Evolutionary conservation across 1,139 yeast species (phyloP).

Genomic region (Zygoascus sp.): DNA sequence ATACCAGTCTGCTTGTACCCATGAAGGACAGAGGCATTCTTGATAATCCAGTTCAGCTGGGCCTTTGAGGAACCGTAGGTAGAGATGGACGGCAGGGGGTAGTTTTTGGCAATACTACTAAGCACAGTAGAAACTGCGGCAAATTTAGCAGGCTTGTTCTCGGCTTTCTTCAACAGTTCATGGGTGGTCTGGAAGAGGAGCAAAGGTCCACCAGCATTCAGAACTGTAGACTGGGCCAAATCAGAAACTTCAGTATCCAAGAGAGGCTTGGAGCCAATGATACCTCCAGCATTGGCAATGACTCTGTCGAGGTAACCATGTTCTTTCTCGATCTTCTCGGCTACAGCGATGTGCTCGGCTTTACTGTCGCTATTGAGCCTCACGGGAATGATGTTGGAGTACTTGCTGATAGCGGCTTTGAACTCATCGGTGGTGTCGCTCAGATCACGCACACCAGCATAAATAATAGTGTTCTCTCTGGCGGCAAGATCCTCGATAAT

Average conservation of each 20-base stretch:
- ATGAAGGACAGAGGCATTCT: conserved; percentile 6
- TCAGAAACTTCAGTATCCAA: conserved; percentile 8
- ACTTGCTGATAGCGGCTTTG: conserved; percentile 5
- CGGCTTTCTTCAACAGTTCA: neutral
- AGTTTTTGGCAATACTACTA: neutral
- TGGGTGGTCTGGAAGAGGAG: conserved; percentile 4
- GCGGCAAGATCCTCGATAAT: conserved; percentile 10
- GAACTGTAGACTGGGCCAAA: neutral
- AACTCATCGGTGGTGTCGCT: conserved; percentile 10
- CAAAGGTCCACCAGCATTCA: conserved; percentile 3
- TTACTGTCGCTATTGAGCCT: conserved; percentile 12
- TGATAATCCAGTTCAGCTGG: conserved; percentile 15
- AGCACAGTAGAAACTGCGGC: conserved; percentile 11
- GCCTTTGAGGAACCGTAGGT: conserved; percentile 17
- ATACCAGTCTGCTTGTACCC: neutral
- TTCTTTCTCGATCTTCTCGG: conserved; percentile 11
- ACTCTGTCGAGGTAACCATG: conserved; percentile 15
- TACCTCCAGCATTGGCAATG: conserved; percentile 15
- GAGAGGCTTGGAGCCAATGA: neutral
- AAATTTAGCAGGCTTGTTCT: conserved; percentile 9
- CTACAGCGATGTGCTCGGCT: conserved; percentile 11
- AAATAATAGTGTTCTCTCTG: conserved; percentile 10
- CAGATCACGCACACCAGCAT: conserved; percentile 13
- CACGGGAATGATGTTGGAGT: conserved; percentile 14
- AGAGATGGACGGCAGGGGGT: conserved; percentile 5